Percentiles rank a stretch among this genome's conserved stretches.
Conservation (phyloP, 768 basidiomycete genomes). For the Phaeolepiota aurea region DNA sequence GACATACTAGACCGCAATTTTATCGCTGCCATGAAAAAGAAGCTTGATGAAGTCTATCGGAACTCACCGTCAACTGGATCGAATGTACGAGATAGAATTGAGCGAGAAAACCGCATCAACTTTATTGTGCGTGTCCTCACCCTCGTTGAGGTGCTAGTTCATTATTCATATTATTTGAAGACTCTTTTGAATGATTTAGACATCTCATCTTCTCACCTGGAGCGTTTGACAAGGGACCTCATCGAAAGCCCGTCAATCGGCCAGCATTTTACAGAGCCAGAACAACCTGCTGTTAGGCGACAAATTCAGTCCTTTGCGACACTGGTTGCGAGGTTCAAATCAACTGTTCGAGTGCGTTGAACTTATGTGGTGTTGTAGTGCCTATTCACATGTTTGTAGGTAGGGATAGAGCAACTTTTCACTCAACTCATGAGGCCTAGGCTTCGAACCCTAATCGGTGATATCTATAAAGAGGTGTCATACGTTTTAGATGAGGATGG, state of each 20-base stretch:
- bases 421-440: constrained; percentile 89
- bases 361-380: constrained; percentile 1
- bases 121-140: constrained; percentile 64
- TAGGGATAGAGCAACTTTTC: constrained; percentile 89
- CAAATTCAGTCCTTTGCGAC: constrained; percentile 41
- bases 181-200: constrained; percentile 92
- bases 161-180: constrained; percentile 29
- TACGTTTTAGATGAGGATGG: constrained; percentile 87
- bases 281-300: constrained; percentile 41
- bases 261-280: constrained; percentile 60
- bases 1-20: constrained; percentile 82
- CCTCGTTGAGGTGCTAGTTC: background rate
- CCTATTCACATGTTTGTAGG: constrained; percentile 27
- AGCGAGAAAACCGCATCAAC: constrained; percentile 67
- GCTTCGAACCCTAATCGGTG: constrained; percentile 73
- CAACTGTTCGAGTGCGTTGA: constrained; percentile 57
- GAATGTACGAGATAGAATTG: constrained; percentile 61
- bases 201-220: constrained; percentile 82
- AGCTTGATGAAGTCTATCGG: constrained; percentile 85
- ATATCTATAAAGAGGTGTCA: constrained; percentile 84
- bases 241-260: constrained; percentile 40
- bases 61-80: constrained; percentile 31
- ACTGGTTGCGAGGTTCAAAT: constrained; percentile 58
- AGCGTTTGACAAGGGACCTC: constrained; percentile 68
- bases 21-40: constrained; percentile 68